A percentile compares a stretch with the other conserved stretches of the same genome.
These are phyloP conservation scores for Aspergillaceae sp. DNA, from an alignment of 2,329 filamentous ascomycete genomes.

Conservation along the genomic window DNA sequence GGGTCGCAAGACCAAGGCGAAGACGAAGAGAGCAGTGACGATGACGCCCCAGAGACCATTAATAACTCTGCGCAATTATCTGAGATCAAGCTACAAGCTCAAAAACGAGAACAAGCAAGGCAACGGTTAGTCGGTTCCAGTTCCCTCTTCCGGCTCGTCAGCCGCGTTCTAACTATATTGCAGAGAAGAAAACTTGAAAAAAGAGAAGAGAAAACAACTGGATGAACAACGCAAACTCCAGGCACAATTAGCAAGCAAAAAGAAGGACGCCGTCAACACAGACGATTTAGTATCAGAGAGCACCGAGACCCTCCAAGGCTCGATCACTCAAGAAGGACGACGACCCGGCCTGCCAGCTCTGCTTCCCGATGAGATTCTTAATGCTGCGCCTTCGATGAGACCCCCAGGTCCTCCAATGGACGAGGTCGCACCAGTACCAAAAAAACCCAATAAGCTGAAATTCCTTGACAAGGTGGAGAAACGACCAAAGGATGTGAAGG, in stretches of 20 bases:
- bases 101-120: conserved; percentile 29
- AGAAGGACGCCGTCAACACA: conserved; percentile 16
- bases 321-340: conserved; percentile 27
- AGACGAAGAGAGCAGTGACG: conserved; percentile 24
- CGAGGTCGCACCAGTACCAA: conserved; percentile 13
- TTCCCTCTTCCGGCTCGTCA: too few species aligned
- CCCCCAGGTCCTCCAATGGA: conserved; percentile 39
- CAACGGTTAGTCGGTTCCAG: conserved; percentile 24
- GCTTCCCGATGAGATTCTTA: conserved; percentile 45
- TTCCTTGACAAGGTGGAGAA: conserved; percentile 43
- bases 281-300: conserved; percentile 35
- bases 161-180: conserved; percentile 11
- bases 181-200: conserved; percentile 32
- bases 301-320: conserved; percentile 33
- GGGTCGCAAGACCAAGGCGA: conserved; percentile 11
- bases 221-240: conserved; percentile 33
- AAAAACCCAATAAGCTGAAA: conserved; percentile 37
- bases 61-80: conserved; percentile 32
- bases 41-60: conserved; percentile 35
- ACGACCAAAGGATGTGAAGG: conserved; percentile 42
- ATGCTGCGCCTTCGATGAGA: conserved; percentile 36
- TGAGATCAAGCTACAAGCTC: conserved; percentile 31
- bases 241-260: conserved; percentile 25
- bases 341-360: conserved; percentile 39
- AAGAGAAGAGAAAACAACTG: conserved; percentile 32